A percentile compares a stretch with the other conserved stretches of the same genome.
These are phyloP conservation scores for Desmodesmus armatus DNA, from an alignment of 139 green algal species.

Conservation along the genomic window DNA sequence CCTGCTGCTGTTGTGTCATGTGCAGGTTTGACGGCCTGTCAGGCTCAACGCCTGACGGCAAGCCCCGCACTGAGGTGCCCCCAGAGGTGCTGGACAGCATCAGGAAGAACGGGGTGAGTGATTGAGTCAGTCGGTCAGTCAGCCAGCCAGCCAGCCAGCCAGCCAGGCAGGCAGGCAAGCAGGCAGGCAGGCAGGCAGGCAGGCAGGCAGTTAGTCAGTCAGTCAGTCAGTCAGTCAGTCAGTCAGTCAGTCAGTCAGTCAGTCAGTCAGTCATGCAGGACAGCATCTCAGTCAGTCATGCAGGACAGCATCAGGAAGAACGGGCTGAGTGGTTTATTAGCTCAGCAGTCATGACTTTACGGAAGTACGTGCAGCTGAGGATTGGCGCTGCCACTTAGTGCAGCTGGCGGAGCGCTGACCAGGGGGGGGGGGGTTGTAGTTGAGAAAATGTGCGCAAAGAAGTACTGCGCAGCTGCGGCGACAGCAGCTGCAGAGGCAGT, in stretches of 20 bases:
- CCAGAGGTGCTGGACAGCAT: constrained; percentile 69
- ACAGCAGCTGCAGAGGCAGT: neutral
- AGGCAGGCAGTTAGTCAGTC: too few species aligned
- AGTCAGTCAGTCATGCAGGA: neutral
- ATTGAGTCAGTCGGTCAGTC: neutral
- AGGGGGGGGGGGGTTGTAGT: too few species aligned
- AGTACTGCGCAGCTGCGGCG: neutral
- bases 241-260: too few species aligned
- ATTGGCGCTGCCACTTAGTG: too few species aligned
- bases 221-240: too few species aligned
- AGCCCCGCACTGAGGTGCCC: constrained; percentile 60
- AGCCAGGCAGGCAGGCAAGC: too few species aligned
- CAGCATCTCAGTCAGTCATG: constrained; percentile 49
- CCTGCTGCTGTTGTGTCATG: neutral
- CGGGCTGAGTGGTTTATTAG: too few species aligned
- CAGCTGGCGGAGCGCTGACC: too few species aligned
- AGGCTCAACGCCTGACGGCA: constrained; percentile 41
- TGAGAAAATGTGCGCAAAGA: constrained; percentile 17
- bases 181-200: too few species aligned
- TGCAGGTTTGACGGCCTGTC: constrained; percentile 65
- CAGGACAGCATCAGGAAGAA: constrained; percentile 64
- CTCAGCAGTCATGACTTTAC: too few species aligned
- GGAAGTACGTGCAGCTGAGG: too few species aligned
- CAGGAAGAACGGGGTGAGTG: constrained; percentile 51
- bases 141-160: neutral